phyloP scores from a whole-genome alignment of 2,329 filamentous ascomycete genomes.

The Fulvia fulva region DNA sequence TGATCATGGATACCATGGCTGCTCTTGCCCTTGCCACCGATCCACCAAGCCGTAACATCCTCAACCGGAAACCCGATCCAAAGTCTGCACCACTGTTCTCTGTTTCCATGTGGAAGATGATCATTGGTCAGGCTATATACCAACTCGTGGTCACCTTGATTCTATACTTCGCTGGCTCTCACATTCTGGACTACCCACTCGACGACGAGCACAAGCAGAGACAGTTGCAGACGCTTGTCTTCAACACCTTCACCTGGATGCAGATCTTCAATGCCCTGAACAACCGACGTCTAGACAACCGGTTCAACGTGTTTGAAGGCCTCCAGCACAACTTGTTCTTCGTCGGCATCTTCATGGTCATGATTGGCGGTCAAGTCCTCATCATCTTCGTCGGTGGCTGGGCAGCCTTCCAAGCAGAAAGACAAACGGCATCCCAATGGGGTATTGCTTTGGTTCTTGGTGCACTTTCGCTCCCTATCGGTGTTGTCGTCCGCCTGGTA shows the following conservation, averaged over 20 bases:
- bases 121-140: constrained; percentile 85
- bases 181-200: constrained; percentile 57
- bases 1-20: constrained; percentile 96
- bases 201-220: constrained; percentile 33
- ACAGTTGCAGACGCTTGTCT: constrained; percentile 75
- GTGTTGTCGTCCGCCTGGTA: constrained; percentile 73
- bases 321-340: constrained; percentile 85
- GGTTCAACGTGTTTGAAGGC: constrained; percentile 92
- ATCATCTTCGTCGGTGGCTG: constrained; percentile 81
- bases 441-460: constrained; percentile 81
- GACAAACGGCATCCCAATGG: constrained; percentile 74
- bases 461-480: constrained; percentile 78
- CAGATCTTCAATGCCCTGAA: constrained; percentile 99
- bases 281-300: constrained; percentile 90
- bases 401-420: constrained; percentile 69
- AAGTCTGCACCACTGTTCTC: constrained; percentile 77
- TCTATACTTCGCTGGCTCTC: constrained; percentile 69
- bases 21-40: constrained; percentile 86
- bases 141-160: constrained; percentile 76
- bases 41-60: constrained; percentile 75
- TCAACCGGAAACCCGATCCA: constrained; percentile 73
- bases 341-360: constrained; percentile 75
- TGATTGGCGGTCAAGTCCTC: constrained; percentile 83
- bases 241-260: constrained; percentile 99
- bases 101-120: constrained; percentile 98